Conservation (phyloP, 139 green algal genomes). For the Asterochloris erici region DNA sequence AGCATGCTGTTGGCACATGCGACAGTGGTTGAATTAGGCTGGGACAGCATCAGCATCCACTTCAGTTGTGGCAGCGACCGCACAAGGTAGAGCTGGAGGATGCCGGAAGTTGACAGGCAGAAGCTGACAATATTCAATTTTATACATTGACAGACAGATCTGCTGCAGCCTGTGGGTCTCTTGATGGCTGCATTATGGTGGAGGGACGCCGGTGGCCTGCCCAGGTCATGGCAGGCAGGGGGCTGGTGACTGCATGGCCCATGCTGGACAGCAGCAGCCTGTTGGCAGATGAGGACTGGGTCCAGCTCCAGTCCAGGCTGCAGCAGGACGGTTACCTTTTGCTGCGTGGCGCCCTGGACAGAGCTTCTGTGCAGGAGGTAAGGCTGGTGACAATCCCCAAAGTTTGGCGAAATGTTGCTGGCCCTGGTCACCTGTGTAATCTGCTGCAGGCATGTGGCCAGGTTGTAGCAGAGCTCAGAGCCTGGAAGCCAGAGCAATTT, state of each 20-base stretch:
- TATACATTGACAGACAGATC: too few species aligned
- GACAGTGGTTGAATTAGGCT: too few species aligned
- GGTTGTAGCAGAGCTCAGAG: constrained; percentile 4
- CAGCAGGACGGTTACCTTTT: constrained; percentile 25
- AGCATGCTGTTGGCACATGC: too few species aligned
- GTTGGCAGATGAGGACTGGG: neutral
- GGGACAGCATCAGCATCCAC: too few species aligned
- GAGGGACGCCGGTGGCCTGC: neutral
- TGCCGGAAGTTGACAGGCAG: too few species aligned
- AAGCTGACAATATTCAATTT: too few species aligned
- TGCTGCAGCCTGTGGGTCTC: too few species aligned
- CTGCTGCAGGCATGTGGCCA: neutral
- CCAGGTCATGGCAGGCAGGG: constrained; percentile 17
- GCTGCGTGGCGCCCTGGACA: neutral
- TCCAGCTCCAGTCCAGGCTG: neutral
- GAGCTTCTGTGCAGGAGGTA: constrained; percentile 4
- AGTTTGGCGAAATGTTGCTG: neutral
- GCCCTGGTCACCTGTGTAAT: neutral
- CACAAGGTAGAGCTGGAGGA: too few species aligned
- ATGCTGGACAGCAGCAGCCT: constrained; percentile 13
- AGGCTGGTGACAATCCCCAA: neutral
- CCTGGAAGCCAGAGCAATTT: constrained; percentile 7
- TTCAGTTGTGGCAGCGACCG: too few species aligned
- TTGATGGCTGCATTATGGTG: too few species aligned
- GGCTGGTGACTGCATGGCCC: neutral